Conservation (phyloP, 1,284 basidiomycete species). For the Pyrrhoderma noxium region DNA sequence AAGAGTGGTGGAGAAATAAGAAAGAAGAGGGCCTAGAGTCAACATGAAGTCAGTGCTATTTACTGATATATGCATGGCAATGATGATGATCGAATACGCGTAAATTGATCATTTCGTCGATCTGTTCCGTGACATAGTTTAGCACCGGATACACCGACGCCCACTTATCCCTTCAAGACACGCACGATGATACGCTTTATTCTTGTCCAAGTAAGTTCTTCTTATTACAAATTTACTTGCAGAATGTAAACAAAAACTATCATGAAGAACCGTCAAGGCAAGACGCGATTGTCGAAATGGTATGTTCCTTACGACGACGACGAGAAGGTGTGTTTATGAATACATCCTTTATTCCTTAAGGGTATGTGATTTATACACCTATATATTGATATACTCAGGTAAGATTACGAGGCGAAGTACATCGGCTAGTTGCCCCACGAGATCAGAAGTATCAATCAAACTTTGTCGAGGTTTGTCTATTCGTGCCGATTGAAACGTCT, state of each 20-base stretch:
- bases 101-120: too few relatives aligned
- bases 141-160: neutral
- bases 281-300: slow-evolving; percentile 96
- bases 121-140: too few relatives aligned
- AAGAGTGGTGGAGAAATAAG: too few relatives aligned
- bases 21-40: too few relatives aligned
- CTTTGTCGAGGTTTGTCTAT: slow-evolving; percentile 85
- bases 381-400: slow-evolving; percentile 43
- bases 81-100: too few relatives aligned
- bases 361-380: slow-evolving; percentile 8
- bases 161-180: too few relatives aligned
- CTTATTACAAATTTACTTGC: neutral
- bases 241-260: neutral
- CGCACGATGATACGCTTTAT: slow-evolving; percentile 91
- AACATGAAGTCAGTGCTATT: too few relatives aligned
- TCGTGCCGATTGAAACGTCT: slow-evolving; percentile 2
- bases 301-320: slow-evolving; percentile 95
- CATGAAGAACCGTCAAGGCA: slow-evolving; percentile 89
- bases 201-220: slow-evolving; percentile 67
- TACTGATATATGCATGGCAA: too few relatives aligned
- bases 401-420: slow-evolving; percentile 89
- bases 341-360: neutral
- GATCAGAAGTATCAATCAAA: slow-evolving; percentile 99
- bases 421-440: slow-evolving; percentile 89
- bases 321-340: slow-evolving; percentile 59